phyloP scores from a whole-genome alignment of 192 early-diverging fungal genomes.

The Neocallimastix lanati region DNA sequence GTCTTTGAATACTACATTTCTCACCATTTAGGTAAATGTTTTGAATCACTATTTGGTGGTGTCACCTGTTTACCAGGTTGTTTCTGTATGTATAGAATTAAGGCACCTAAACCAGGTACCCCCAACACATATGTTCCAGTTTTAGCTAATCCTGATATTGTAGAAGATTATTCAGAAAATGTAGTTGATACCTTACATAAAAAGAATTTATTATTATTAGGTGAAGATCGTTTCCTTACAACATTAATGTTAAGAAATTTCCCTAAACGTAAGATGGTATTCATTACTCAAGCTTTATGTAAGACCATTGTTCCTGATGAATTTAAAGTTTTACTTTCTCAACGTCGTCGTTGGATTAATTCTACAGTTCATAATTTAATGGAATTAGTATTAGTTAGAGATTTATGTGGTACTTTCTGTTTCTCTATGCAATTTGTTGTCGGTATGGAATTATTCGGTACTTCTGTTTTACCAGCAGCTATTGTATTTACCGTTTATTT shows the following conservation, averaged over 20 bases:
- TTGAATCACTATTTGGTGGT: conserved; percentile 92
- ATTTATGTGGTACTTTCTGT: conserved; percentile 78
- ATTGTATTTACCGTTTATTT: neutral
- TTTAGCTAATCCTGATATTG: conserved; percentile 64
- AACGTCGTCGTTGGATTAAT: conserved; percentile 88
- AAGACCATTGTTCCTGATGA: conserved; percentile 78
- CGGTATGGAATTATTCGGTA: neutral
- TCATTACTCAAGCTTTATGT: conserved; percentile 80
- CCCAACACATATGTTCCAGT: conserved; percentile 47
- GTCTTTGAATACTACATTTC: conserved; percentile 98
- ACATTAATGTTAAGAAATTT: conserved; percentile 88
- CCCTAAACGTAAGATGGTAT: conserved; percentile 87
- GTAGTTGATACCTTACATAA: conserved; percentile 57
- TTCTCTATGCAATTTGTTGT: conserved; percentile 46
- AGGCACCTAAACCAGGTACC: conserved; percentile 53
- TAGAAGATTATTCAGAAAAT: conserved; percentile 55
- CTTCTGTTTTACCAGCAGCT: neutral
- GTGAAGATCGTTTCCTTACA: conserved; percentile 73
- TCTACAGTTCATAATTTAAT: conserved; percentile 80
- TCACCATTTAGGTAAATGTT: conserved; percentile 85
- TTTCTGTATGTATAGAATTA: conserved; percentile 96
- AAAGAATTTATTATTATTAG: conserved; percentile 64
- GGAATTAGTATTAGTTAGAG: conserved; percentile 62
- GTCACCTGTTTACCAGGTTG: conserved; percentile 89
- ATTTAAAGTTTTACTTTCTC: conserved; percentile 65